These are phyloP conservation scores for Psilocybe cyanescens DNA, from an alignment of 768 basidiomycete genomes.

Conservation along the genomic window DNA sequence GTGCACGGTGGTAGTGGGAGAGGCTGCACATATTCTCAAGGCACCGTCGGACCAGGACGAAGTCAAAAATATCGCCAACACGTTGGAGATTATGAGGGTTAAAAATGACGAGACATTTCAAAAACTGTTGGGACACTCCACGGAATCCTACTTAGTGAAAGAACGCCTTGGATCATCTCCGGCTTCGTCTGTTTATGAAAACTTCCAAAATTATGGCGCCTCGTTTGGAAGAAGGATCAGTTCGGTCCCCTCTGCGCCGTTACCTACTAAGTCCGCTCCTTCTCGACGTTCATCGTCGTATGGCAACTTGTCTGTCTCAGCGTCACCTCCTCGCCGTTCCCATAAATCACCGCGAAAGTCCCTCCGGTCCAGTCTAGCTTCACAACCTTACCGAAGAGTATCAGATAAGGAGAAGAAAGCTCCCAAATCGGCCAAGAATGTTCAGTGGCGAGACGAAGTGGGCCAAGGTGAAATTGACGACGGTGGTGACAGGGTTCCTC, in stretches of 20 bases:
- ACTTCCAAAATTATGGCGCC: conserved; percentile 54
- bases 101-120: conserved; percentile 75
- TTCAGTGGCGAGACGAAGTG: conserved; percentile 88
- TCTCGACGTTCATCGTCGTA: conserved; percentile 45
- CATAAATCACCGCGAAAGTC: conserved; percentile 74
- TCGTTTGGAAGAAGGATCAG: conserved; percentile 52
- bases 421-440: conserved; percentile 65
- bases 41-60: conserved; percentile 36
- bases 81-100: conserved; percentile 58
- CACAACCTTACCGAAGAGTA: conserved; percentile 63
- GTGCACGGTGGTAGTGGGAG: conserved; percentile 73
- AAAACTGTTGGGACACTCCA: conserved; percentile 68
- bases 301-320: conserved; percentile 45
- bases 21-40: conserved; percentile 47
- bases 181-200: conserved; percentile 41
- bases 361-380: conserved; percentile 62
- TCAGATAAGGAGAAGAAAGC: conserved; percentile 67
- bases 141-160: conserved; percentile 56
- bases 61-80: conserved; percentile 51
- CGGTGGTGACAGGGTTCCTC: conserved; percentile 41
- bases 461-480: conserved; percentile 85
- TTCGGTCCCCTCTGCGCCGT: conserved; percentile 51
- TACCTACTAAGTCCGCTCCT: conserved; percentile 28
- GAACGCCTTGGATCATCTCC: conserved; percentile 27
- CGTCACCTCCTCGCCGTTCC: conserved; percentile 55